Evolutionary conservation across 2,329 filamentous ascomycete genomes (phyloP).

Genomic region (Fusarium floridanum): DNA sequence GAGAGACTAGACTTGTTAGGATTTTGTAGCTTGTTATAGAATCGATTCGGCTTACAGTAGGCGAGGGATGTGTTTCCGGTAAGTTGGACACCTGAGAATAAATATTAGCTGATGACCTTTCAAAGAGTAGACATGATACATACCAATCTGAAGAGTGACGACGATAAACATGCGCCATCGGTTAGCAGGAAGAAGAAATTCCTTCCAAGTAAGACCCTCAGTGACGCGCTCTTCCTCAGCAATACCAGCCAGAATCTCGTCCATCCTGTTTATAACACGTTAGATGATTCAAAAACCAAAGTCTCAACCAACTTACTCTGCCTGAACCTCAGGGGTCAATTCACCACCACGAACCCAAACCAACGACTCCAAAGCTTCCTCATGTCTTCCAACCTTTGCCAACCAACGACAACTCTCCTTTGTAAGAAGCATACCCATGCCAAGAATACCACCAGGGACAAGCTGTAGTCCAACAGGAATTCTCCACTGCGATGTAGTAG

Average conservation of each 20-base stretch:
- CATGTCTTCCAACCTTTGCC: conserved; percentile 58
- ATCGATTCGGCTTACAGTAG: conserved; percentile 54
- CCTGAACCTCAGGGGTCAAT: conserved; percentile 48
- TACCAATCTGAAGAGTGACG: conserved; percentile 63
- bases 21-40: neutral
- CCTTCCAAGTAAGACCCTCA: conserved; percentile 60
- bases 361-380: conserved; percentile 62
- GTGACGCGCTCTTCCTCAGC: conserved; percentile 60
- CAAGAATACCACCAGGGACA: conserved; percentile 60
- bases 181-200: conserved; percentile 60
- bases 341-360: conserved; percentile 65
- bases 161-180: conserved; percentile 62
- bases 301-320: conserved; percentile 46
- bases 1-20: conserved; percentile 53
- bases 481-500: conserved; percentile 62
- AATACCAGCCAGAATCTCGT: conserved; percentile 60
- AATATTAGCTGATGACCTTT: neutral
- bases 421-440: conserved; percentile 62
- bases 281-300: neutral
- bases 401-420: conserved; percentile 63
- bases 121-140: neutral
- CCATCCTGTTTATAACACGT: conserved; percentile 45
- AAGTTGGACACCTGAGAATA: conserved; percentile 54
- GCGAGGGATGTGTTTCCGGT: conserved; percentile 65
- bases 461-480: conserved; percentile 63